Evolutionary conservation across 176 grass and related monocot genomes (phyloP).

Genomic region (Oryza nivara): DNA sequence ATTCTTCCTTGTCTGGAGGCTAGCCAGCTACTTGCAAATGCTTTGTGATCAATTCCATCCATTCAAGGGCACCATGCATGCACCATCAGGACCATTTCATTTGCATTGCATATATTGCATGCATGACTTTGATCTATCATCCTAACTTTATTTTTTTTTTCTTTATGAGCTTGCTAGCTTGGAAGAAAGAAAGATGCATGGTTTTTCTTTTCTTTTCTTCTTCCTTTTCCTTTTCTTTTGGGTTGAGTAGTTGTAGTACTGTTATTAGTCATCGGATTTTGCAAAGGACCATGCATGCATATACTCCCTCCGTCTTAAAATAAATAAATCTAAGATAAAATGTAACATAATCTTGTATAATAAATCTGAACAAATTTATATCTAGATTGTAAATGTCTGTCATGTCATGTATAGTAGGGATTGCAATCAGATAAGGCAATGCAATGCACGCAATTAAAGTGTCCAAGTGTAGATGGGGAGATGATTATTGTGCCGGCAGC

Average conservation of each 20-base stretch:
- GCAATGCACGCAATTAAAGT: constrained; percentile 43
- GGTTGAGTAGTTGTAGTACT: not conserved
- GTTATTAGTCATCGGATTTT: not conserved
- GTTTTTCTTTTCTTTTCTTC: not conserved
- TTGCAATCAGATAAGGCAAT: constrained; percentile 28
- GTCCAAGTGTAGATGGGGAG: constrained; percentile 29
- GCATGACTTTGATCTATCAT: constrained; percentile 26
- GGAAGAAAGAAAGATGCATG: not conserved
- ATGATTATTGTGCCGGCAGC: not conserved
- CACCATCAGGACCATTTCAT: constrained; percentile 49
- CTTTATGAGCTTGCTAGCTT: constrained; percentile 38
- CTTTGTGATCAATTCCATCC: constrained; percentile 20
- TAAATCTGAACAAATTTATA: too few species aligned
- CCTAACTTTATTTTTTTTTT: not conserved
- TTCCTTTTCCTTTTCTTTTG: not conserved
- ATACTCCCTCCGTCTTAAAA: fast-evolving
- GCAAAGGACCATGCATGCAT: constrained; percentile 13
- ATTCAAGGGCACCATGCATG: constrained; percentile 40
- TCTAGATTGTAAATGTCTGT: constrained; percentile 15
- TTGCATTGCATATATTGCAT: constrained; percentile 19
- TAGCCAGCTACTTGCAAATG: not conserved
- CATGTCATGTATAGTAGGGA: constrained; percentile 25
- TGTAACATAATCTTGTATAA: too few species aligned
- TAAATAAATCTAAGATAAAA: too few species aligned
- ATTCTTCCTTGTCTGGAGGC: constrained; percentile 36